phyloP scores from a whole-genome alignment of 345 rosid species.

The Kernera saxatilis region DNA sequence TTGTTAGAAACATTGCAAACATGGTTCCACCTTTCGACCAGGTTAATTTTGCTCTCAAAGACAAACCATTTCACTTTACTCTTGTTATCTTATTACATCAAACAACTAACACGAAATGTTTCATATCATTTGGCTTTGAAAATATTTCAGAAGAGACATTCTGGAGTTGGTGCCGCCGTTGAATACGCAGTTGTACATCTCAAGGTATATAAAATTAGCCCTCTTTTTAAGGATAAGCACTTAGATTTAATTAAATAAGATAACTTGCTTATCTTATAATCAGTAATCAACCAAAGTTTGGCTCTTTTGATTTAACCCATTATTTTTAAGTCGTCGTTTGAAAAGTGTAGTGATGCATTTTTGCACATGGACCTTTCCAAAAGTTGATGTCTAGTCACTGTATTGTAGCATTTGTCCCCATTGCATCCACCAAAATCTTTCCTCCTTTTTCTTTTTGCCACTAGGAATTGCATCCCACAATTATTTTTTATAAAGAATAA shows the following conservation, averaged over 20 bases:
- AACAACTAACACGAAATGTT: not conserved
- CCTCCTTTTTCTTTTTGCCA: not conserved
- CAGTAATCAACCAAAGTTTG: not conserved
- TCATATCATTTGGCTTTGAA: not conserved
- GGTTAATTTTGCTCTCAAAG: constrained; percentile 26
- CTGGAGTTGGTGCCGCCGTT: constrained; percentile 66
- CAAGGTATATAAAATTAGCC: constrained; percentile 43
- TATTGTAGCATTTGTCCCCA: constrained; percentile 2
- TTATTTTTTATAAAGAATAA: not conserved
- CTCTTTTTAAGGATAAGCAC: constrained; percentile 14
- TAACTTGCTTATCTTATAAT: not conserved
- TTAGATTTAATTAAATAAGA: not conserved
- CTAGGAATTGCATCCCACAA: not conserved
- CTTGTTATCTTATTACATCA: not conserved
- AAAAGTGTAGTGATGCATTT: constrained; percentile 1
- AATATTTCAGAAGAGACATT: constrained; percentile 25
- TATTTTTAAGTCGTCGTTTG: not conserved
- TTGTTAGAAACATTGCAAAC: constrained; percentile 85
- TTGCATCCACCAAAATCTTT: not conserved
- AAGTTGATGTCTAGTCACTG: constrained; percentile 23
- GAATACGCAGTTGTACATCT: constrained; percentile 96
- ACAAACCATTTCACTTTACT: not conserved
- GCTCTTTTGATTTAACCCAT: not conserved
- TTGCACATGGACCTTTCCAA: constrained; percentile 14
- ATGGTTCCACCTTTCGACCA: constrained; percentile 81